Evolutionary conservation across 1,284 basidiomycete species (phyloP).

Genomic region (Ceratobasidium sp.): DNA sequence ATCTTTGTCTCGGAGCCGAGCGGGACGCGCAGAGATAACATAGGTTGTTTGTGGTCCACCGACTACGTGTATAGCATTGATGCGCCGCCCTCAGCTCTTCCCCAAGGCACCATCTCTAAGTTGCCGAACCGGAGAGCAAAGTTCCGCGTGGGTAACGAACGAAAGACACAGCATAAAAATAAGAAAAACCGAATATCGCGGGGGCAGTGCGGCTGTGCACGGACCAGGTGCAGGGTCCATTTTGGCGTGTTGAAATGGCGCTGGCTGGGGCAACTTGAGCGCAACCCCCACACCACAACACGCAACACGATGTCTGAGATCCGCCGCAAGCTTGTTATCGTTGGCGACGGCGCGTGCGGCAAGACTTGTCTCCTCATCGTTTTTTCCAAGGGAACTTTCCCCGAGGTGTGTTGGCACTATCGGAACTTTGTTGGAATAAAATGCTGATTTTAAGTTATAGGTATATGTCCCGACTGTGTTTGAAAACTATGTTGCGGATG

Average conservation of each 20-base stretch:
- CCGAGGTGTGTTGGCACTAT: conserved; percentile 72
- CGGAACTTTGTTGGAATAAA: background rate
- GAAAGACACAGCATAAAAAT: background rate
- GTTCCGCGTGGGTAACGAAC: background rate
- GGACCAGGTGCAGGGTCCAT: conserved; percentile 44
- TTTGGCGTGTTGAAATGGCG: conserved; percentile 44
- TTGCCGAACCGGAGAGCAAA: background rate
- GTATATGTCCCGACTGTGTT: conserved; percentile 95
- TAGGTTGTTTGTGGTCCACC: no score
- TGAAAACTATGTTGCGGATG: conserved; percentile 91
- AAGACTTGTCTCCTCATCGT: conserved; percentile 90
- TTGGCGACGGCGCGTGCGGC: conserved; percentile 86
- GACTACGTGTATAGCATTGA: background rate
- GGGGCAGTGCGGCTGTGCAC: conserved; percentile 34
- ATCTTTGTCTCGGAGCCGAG: background rate
- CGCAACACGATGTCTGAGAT: conserved; percentile 68
- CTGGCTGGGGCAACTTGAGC: conserved; percentile 22
- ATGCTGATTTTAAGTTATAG: conserved; percentile 59
- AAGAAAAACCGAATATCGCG: background rate
- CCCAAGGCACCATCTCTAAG: no score
- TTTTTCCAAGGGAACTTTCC: conserved; percentile 93
- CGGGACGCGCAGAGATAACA: background rate
- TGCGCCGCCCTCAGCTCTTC: no score
- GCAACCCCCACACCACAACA: conserved; percentile 37
- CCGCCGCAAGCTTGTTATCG: conserved; percentile 83